Evolutionary conservation across 306 rosid species (phyloP), one percentile per base, ranked within the genome.

Genomic region (Sechiopsis laciniata): DNA sequence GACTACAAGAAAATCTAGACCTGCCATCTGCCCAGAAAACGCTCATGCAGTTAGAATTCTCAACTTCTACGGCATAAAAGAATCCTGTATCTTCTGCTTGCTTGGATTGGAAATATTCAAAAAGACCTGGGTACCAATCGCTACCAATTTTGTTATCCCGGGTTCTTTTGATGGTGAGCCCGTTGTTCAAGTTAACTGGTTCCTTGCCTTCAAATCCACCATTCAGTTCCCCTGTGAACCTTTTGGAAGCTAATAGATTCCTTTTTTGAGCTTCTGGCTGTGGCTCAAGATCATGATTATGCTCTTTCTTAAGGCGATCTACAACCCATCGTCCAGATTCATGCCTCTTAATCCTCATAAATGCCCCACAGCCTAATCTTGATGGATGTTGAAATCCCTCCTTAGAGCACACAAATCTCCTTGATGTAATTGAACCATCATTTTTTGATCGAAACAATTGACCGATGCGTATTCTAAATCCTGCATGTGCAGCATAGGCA

Each of bases 351-450:
- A 94, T 86, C 85, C 98, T 91, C 87, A 94, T 78, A 81, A 84
- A 94, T 58, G 96, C 92, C 73, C 86, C 92, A 84, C 98, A 94
- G 62, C 98, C 98, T 69, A 90, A 82, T 87, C 98, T 85, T 58
- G 97, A 90, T 68, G 97, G 98, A 79, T 90, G 97, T 77, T 88
- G 98, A 84, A 88, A 94, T 55, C 98, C 98, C 78, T 94, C 98
- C 84, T 85, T 90, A 37, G 97, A 86, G 82, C 98, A 94, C 82
- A 94, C 98, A 82, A 90, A 94, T 51, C 98, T 77, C 50, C 98
- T 85, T 16, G 98, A 94, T 59, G 96, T 87, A 61, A 94, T 83
- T 59, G 79, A 78, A 11, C 97, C 97, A 70, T 87, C 95, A 80
- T 82, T 83, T 85, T 89, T 94, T 29, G 98, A 90, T 46, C 98